A percentile compares a stretch with the other conserved stretches of the same genome.
These are phyloP conservation scores for Diaporthe australafricana DNA, from an alignment of 2,329 filamentous ascomycete genomes.

Conservation along the genomic window DNA sequence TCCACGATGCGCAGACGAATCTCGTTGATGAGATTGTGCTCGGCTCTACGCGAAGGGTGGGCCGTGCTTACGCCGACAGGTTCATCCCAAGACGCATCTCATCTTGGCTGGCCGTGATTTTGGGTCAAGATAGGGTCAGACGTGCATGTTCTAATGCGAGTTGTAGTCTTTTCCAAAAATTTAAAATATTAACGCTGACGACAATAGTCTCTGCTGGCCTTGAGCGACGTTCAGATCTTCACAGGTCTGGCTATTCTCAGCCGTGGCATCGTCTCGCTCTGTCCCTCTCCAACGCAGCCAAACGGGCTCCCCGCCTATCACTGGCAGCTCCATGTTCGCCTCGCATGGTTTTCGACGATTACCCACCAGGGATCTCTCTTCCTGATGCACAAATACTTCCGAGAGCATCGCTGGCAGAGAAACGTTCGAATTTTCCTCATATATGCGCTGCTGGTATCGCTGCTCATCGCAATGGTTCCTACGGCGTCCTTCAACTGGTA, in stretches of 20 bases:
- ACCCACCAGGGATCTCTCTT: neutral
- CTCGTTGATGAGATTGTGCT: neutral
- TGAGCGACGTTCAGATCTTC: neutral
- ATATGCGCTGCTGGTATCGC: neutral
- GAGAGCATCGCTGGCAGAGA: neutral
- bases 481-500: slow-evolving; percentile 6
- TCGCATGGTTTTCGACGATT: neutral
- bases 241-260: neutral
- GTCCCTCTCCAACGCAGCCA: neutral
- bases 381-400: neutral
- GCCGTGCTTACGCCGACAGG: neutral
- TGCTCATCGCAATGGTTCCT: neutral
- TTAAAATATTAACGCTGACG: neutral
- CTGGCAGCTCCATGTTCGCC: neutral
- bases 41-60: neutral
- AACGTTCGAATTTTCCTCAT: neutral
- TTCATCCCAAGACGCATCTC: neutral
- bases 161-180: neutral
- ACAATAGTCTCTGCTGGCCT: neutral
- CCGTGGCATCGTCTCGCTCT: neutral
- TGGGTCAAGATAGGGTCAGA: neutral
- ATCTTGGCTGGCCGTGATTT: neutral
- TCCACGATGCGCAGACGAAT: neutral
- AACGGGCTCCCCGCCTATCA: neutral
- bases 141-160: neutral